Evolutionary conservation across 2,329 filamentous ascomycete genomes (phyloP), one percentile per base, ranked within the genome.

Genomic region (Amauroascus verrucosus): DNA sequence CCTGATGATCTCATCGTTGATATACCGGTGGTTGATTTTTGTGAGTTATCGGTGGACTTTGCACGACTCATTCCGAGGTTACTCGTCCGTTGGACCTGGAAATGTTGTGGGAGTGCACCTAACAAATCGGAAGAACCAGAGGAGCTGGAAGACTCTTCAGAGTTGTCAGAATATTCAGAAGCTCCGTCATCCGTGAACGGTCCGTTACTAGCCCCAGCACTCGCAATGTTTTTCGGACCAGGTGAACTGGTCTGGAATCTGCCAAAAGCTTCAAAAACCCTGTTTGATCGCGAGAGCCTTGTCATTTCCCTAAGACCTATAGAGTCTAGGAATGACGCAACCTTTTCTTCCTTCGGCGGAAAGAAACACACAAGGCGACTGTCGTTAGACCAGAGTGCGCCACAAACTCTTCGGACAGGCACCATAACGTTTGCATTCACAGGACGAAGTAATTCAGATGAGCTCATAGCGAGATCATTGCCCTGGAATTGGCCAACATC

Each of bases 261-360:
- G 35, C 81, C 81, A 61, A 85, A 84, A 1, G 78, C 77, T 63
- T 84, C 80, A 63, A 84, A 83, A 18, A 81, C 74, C 35, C 75
- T 75, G 59, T 75, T 72, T 47, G 71, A 72, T 58, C 73, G 70
- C 4, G 72, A 71, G 44, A 72, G 62, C 48, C 71, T 72, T 53
- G 71, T 74, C 62, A 74, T 75, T 53, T 74, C 76, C 59, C 69
- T 72, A 53, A 74, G 70, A 13, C 71, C 75, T 48, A 71, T 63
- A 8, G 71, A 69, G 52, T 74, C 76, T 53, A 77, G 70, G 41
- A 77, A 68, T 24, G 72, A 76, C 51, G 70, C 72, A 2, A 72
- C 75, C 58, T 77, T 72, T 50, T 73, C 74, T 32, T 71, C 70
- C 58, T 77, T 77, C 2, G 72, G 70, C 2, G 76, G 77, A 56